A percentile compares a stretch with the other conserved stretches of the same genome.
Evolutionary conservation across 345 rosid genomes (phyloP).

Genomic region (Geranium rotundifolium): DNA sequence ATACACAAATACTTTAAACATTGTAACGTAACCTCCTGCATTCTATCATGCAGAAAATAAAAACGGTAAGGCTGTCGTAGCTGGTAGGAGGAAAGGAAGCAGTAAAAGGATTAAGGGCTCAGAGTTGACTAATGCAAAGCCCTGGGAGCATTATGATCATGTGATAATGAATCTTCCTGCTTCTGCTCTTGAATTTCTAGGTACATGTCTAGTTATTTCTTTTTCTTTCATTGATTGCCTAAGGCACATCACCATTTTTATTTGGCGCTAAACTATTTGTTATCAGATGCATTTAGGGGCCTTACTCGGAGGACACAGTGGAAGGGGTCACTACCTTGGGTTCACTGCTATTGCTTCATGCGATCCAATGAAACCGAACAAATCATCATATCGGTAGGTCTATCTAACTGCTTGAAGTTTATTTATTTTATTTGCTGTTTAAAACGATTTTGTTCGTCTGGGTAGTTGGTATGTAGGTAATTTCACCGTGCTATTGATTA

Average conservation of each 20-base stretch:
- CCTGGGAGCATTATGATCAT: constrained; percentile 92
- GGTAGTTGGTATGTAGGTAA: neutral
- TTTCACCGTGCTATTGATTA: neutral
- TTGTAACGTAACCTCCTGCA: neutral
- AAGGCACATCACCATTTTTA: neutral
- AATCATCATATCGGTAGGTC: constrained; percentile 43
- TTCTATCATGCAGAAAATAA: constrained; percentile 19
- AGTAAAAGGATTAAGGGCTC: constrained; percentile 57
- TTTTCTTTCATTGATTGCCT: neutral
- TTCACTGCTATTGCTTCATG: constrained; percentile 90
- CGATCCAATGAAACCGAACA: constrained; percentile 69
- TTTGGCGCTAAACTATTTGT: constrained; percentile 2
- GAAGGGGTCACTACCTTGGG: constrained; percentile 67
- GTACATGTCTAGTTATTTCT: constrained; percentile 18
- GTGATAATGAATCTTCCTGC: constrained; percentile 98
- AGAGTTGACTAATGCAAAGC: constrained; percentile 34
- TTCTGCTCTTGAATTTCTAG: constrained; percentile 78
- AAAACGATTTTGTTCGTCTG: neutral
- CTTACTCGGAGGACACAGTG: constrained; percentile 44
- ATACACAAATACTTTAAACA: neutral
- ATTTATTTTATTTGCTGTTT: too few species aligned
- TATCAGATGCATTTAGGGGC: constrained; percentile 65
- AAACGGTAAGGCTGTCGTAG: constrained; percentile 13
- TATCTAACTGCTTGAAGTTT: neutral
- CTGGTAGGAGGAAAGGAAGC: constrained; percentile 31